These are phyloP conservation scores for Gaeumannomyces sp. DNA, from an alignment of 2,329 filamentous ascomycete species.

Conservation along the genomic window DNA sequence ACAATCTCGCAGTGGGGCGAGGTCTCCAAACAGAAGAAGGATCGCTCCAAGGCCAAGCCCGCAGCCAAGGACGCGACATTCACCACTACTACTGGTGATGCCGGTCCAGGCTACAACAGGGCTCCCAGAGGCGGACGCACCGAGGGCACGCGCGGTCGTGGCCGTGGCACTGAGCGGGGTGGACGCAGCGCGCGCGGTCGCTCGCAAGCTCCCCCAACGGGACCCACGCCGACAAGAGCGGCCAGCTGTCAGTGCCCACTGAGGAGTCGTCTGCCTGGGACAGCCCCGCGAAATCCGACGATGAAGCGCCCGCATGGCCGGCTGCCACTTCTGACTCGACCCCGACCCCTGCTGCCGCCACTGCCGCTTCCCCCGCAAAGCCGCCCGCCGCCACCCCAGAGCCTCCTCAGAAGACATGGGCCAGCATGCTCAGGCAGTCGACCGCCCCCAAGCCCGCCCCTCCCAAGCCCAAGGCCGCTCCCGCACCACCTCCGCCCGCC, in stretches of 20 bases:
- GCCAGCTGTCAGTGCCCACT: conserved; percentile 58
- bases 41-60: conserved; percentile 63
- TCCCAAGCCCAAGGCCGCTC: conserved; percentile 46
- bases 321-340: conserved; percentile 32
- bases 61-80: conserved; percentile 47
- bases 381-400: conserved; percentile 30
- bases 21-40: conserved; percentile 75
- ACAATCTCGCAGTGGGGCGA: conserved; percentile 79
- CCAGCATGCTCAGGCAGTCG: conserved; percentile 64
- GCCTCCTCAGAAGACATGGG: conserved; percentile 58
- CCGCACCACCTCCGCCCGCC: conserved; percentile 35
- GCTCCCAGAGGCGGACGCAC: conserved; percentile 55
- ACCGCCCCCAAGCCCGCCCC: conserved; percentile 48
- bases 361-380: conserved; percentile 29
- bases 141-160: conserved; percentile 57
- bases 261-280: conserved; percentile 63
- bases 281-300: conserved; percentile 31
- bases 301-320: conserved; percentile 39
- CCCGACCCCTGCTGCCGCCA: conserved; percentile 28
- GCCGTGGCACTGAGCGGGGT: conserved; percentile 57
- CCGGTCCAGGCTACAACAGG: conserved; percentile 39
- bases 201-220: conserved; percentile 55
- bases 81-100: conserved; percentile 44
- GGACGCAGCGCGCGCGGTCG: conserved; percentile 58
- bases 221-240: conserved; percentile 49